phyloP scores from a whole-genome alignment of 2,329 filamentous ascomycete species.

The Curvularia sp. region DNA sequence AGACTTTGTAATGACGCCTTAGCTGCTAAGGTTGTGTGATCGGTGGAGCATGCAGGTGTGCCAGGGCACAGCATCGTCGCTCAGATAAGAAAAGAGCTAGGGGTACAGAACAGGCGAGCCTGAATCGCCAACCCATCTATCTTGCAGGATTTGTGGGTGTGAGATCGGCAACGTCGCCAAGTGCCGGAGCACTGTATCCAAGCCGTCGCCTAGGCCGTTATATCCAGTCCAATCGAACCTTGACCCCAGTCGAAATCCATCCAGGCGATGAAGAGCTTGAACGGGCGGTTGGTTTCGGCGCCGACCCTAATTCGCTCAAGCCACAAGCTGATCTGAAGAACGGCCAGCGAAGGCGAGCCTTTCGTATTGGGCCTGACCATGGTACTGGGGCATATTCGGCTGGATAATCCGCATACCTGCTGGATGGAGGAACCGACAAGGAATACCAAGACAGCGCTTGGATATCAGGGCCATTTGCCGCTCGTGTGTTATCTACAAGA shows the following conservation, averaged over 20 bases:
- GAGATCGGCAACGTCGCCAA: conserved; percentile 36
- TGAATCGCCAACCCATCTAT: conserved; percentile 17
- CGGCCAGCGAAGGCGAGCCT: conserved; percentile 3
- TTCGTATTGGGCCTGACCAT: conserved; percentile 1
- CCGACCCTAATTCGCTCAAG: conserved; percentile 26
- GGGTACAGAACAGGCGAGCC: background rate
- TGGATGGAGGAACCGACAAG: conserved; percentile 35
- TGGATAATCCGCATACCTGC: conserved; percentile 12
- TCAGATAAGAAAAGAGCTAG: conserved; percentile 28
- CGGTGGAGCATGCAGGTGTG: background rate
- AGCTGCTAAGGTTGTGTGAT: background rate
- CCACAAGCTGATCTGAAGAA: conserved; percentile 36
- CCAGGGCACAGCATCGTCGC: conserved; percentile 12
- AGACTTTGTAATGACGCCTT: background rate
- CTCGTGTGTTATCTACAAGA: conserved; percentile 11
- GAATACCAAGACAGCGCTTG: conserved; percentile 29
- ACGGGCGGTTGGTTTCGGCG: conserved; percentile 7
- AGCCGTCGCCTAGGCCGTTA: conserved; percentile 27
- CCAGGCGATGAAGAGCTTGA: conserved; percentile 18
- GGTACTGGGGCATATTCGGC: background rate
- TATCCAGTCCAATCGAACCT: conserved; percentile 25
- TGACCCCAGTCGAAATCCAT: conserved; percentile 23
- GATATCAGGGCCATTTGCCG: conserved; percentile 17
- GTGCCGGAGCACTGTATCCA: conserved; percentile 33
- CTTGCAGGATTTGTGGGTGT: conserved; percentile 4